Base-by-base conservation (phyloP, 176 grass and related monocot genomes). In the Saccharum spontaneum region DNA sequence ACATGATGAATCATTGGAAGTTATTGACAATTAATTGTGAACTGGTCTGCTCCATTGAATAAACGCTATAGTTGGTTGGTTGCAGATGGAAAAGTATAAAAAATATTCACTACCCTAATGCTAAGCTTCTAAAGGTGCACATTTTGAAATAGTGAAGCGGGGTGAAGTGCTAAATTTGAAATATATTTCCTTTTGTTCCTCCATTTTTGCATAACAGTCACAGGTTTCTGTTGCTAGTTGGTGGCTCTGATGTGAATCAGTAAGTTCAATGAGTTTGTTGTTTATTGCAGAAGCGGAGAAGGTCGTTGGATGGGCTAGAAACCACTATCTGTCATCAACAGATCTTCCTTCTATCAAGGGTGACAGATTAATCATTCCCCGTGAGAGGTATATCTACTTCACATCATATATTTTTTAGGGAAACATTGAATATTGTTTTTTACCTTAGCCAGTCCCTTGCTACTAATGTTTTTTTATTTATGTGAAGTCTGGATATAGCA, bases 261-360 rank as follows among this genome's bases (percentile, higher is more conserved):
- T 90, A 83, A 61, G 57, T 57, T 90, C 65, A 76, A 62, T 10
- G 45, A 79, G 17, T 77, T 46, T 82, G 12, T 66, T 68, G 71
- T 65, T 76, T 73, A 86, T 62, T 91, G 59, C 87, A 98, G 95
- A 91, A 88, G 89, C 95, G 3, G 88, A 91, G 86, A 98, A 88
- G 86, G 89, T 94, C 24, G 83, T 91, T 60, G 95, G 95, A 70
- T 98, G 90, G 90, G 95, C 95, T 84, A 94, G 84, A 88, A 98
- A 63, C 87, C 90, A 98, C 78, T 94, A 98, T 85, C 79, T 98
- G 39, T 94, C 95, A 65, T 94, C 92, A 76, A 71, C 83, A 79
- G 37, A 30, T 81, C 72, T 91, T 85, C 92, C 95, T 28, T 79
- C 30, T 55, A 82, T 92, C 57, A 92, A 91, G 75, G 85, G 85